A percentile compares a stretch with the other conserved stretches of the same genome.
Conservation (phyloP, 768 basidiomycete genomes). For the Tylopilus plumbeoviolaceoides region DNA sequence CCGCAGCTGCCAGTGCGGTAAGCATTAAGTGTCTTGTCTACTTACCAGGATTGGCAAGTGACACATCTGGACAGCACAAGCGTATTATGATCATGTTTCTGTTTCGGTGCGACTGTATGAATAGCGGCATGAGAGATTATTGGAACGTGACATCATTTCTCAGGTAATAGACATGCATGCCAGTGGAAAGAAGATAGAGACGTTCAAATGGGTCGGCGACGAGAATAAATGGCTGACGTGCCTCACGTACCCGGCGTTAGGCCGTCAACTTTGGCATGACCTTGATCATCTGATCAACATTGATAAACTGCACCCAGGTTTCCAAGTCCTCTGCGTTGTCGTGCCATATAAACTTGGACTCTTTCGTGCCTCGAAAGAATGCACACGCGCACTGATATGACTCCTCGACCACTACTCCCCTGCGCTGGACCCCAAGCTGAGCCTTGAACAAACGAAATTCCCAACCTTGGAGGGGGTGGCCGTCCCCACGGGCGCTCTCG, state of each 20-base stretch:
- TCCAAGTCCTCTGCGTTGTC: slow-evolving; percentile 63
- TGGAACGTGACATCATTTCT: no score
- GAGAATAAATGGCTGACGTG: no score
- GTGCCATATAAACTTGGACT: slow-evolving; percentile 70
- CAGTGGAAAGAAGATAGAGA: no score
- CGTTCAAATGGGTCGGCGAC: no score
- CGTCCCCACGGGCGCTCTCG: slow-evolving; percentile 60
- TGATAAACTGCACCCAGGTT: slow-evolving; percentile 81
- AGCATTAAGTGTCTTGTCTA: no score
- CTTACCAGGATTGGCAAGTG: no score
- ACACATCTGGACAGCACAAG: no score
- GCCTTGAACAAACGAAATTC: slow-evolving; percentile 81
- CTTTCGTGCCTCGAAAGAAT: slow-evolving; percentile 65
- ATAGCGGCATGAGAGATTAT: no score
- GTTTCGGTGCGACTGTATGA: no score
- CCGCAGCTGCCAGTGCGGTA: no score
- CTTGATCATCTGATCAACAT: slow-evolving; percentile 76
- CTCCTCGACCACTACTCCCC: slow-evolving; percentile 52
- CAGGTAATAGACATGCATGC: no score
- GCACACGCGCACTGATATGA: slow-evolving; percentile 74
- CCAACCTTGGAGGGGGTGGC: slow-evolving; percentile 72
- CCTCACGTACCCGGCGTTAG: not conserved
- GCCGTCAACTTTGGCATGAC: slow-evolving; percentile 73
- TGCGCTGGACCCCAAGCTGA: slow-evolving; percentile 62
- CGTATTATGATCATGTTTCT: no score